phyloP scores from a whole-genome alignment of 2,329 filamentous ascomycete genomes.

The Colletotrichum liriopes region DNA sequence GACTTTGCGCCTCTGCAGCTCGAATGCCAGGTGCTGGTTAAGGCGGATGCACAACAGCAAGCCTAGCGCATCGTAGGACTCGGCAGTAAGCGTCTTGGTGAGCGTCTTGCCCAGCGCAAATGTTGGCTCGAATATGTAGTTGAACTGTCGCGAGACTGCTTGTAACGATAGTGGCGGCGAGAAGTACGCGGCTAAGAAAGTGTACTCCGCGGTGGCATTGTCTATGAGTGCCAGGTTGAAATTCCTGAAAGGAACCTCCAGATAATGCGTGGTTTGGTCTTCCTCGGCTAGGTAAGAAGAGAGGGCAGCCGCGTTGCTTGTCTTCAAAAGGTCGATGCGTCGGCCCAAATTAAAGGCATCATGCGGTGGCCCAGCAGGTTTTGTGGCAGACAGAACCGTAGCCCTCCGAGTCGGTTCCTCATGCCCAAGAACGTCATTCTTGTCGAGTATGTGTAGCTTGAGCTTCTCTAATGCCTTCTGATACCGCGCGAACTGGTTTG shows the following conservation, averaged over 20 bases:
- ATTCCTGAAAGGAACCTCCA: conserved; percentile 92
- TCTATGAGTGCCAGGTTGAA: conserved; percentile 96
- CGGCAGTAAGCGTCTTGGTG: conserved; percentile 82
- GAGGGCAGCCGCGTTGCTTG: conserved; percentile 80
- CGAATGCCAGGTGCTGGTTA: conserved; percentile 95
- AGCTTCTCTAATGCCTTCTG: conserved; percentile 87
- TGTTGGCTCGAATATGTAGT: conserved; percentile 90
- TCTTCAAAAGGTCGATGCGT: conserved; percentile 85
- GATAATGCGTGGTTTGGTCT: conserved; percentile 86
- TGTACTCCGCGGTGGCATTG: conserved; percentile 95
- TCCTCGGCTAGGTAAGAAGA: conserved; percentile 94
- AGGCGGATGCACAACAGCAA: conserved; percentile 92
- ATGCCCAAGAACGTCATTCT: conserved; percentile 85
- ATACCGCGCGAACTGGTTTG: conserved; percentile 92
- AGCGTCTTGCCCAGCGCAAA: conserved; percentile 86
- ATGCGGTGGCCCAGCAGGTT: conserved; percentile 73
- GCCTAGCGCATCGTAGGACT: conserved; percentile 87
- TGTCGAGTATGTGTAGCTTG: conserved; percentile 86
- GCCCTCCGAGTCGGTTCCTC: conserved; percentile 80
- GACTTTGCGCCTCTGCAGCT: conserved; percentile 91
- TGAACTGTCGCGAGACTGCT: conserved; percentile 85
- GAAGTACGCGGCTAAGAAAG: conserved; percentile 93
- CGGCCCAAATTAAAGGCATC: conserved; percentile 93
- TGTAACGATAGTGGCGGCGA: conserved; percentile 82
- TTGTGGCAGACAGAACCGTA: conserved; percentile 68